Evolutionary conservation across 2,329 filamentous ascomycete species (phyloP), one percentile per base, ranked within the genome.

Genomic region (Trichoderma sp.): DNA sequence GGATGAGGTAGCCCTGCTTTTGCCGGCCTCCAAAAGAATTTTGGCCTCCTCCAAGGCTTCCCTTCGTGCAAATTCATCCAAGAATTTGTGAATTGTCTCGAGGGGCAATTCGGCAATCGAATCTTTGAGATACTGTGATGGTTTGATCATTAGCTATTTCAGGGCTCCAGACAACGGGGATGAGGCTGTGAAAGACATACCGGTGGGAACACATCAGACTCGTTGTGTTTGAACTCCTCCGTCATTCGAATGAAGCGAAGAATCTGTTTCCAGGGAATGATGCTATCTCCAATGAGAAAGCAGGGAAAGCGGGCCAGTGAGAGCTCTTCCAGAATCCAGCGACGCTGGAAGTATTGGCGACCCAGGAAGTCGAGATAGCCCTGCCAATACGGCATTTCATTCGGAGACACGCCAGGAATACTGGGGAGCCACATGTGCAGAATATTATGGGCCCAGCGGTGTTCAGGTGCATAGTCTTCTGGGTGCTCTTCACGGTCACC

Each of bases 201-300:
- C 33, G 31, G 27, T 57, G 37, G 4, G 33, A 49, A 66, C 8
- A 66, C 63, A 4, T 49, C n/a, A 10, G 63, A 66, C 5, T 53
- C 53, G 10, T 57, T n/a, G n/a, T 66, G 56, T n/a, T 47, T 66
- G 29, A 66, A 66, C 63, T 66, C 63, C 7, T 66, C 63, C 63
- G 58, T 66, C 63, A 66, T 66, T 3, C 63, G 35, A 40, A 58
- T 66, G 8, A 66, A 27, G 55, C 63, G 63, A 31, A 66, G 63
- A 14, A 66, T 55, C 40, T 66, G 63, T 53, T 66, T 66, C 63
- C 63, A 66, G 8, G 63, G 63, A 29, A 66, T 53, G 19, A 66
- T 66, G n/a, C 37, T n/a, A 14, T 66, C 63, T 53, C 63, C 63
- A n/a, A 66, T 49, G 6, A 66, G 63, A n/a, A 66, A 66, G 19